These are phyloP conservation scores for Penicillium sp. DNA, from an alignment of 2,329 filamentous ascomycete genomes.

Conservation along the genomic window DNA sequence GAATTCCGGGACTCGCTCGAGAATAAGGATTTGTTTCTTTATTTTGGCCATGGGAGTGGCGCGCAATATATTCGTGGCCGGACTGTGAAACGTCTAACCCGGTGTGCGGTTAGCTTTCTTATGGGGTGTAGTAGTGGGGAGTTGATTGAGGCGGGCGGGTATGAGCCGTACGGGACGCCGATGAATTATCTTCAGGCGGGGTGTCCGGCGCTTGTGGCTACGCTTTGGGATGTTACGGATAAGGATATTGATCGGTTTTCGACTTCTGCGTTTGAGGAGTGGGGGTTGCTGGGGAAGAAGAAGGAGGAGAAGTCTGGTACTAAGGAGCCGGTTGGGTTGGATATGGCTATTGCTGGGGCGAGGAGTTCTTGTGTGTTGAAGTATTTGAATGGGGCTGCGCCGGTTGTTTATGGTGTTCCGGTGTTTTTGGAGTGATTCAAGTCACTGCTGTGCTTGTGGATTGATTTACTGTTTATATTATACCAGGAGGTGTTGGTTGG, in stretches of 20 bases:
- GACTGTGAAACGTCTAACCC: constrained; percentile 76
- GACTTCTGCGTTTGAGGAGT: constrained; percentile 75
- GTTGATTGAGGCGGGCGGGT: constrained; percentile 79
- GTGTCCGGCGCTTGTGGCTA: constrained; percentile 83
- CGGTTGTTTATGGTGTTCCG: constrained; percentile 93
- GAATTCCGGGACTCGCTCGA: constrained; percentile 74
- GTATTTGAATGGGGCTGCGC: constrained; percentile 91
- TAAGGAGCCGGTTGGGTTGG: constrained; percentile 63
- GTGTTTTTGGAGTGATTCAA: constrained; percentile 68
- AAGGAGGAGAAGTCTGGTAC: constrained; percentile 35
- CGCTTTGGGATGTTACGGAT: constrained; percentile 97
- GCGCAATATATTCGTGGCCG: constrained; percentile 90
- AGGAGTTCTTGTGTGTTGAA: constrained; percentile 80
- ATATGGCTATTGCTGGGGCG: constrained; percentile 79
- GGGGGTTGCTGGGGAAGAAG: constrained; percentile 71
- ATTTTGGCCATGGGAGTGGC: constrained; percentile 95
- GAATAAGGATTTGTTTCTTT: constrained; percentile 74
- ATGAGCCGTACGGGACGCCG: constrained; percentile 88
- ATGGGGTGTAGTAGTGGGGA: constrained; percentile 93
- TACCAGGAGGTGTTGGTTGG: too few relatives aligned
- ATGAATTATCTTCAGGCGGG: constrained; percentile 91
- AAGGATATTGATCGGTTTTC: constrained; percentile 96
- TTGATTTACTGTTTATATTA: too few relatives aligned
- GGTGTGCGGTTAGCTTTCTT: constrained; percentile 80
- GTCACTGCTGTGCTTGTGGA: too few relatives aligned